Evolutionary conservation across 2,329 filamentous ascomycete genomes (phyloP).

Genomic region (Talaromyces sp.): DNA sequence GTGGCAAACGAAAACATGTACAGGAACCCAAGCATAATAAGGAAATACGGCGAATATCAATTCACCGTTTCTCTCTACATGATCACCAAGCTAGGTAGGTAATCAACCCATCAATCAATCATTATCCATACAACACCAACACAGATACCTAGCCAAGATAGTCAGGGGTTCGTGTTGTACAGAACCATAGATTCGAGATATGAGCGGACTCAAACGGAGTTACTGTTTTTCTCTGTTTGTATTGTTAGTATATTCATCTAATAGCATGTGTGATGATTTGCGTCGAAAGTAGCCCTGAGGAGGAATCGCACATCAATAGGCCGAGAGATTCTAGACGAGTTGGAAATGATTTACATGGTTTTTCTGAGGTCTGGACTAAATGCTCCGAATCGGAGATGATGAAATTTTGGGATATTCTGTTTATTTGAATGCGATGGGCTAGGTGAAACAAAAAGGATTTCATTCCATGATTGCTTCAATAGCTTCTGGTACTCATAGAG

Average conservation of each 20-base stretch:
- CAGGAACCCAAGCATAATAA: not conserved
- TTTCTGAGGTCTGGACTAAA: not conserved
- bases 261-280: not conserved
- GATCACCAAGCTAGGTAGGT: not conserved
- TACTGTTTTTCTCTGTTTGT: not conserved
- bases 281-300: not conserved
- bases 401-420: not conserved
- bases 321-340: not conserved
- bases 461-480: no score
- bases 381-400: not conserved
- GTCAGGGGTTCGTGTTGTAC: not conserved
- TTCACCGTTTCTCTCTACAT: not conserved
- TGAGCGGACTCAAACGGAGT: not conserved
- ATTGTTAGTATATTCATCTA: not conserved
- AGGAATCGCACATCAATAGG: not conserved
- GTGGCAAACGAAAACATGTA: not conserved
- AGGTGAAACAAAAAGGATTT: no score
- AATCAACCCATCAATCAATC: not conserved
- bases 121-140: not conserved
- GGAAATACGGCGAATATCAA: not conserved
- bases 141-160: not conserved
- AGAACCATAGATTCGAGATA: not conserved
- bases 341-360: not conserved
- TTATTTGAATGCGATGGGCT: not conserved
- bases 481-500: not conserved